A percentile compares a stretch with the other conserved stretches of the same genome.
These are phyloP conservation scores for Pelagophyceae sp. DNA, from an alignment of 352 stramenopile genomes.

Conservation along the genomic window DNA sequence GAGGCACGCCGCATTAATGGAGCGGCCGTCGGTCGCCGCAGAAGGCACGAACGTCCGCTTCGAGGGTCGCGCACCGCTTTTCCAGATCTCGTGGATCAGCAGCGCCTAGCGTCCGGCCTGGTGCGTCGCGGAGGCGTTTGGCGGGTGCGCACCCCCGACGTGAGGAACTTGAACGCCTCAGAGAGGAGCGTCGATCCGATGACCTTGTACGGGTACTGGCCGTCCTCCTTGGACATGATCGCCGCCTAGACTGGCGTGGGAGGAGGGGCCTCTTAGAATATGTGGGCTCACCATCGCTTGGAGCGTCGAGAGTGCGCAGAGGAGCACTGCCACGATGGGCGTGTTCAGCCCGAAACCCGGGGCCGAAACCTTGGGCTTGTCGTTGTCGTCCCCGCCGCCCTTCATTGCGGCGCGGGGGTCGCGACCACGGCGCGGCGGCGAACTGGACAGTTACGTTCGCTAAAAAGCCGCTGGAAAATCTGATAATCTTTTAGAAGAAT, in stretches of 20 bases:
- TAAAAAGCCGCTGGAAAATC: too few relatives aligned
- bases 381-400: neutral
- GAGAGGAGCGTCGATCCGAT: slow-evolving; percentile 6
- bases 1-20: too few relatives aligned
- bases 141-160: neutral
- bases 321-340: neutral
- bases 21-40: too few relatives aligned
- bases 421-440: too few relatives aligned
- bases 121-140: too few relatives aligned
- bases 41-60: too few relatives aligned
- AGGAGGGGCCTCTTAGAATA: neutral
- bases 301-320: neutral
- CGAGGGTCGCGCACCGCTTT: too few relatives aligned
- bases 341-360: neutral
- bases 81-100: too few relatives aligned
- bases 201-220: slow-evolving; percentile 17
- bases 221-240: neutral
- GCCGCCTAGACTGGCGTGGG: neutral
- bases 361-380: neutral
- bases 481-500: too few relatives aligned
- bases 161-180: slow-evolving; percentile 7
- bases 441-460: too few relatives aligned
- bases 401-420: too few relatives aligned
- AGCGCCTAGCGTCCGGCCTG: too few relatives aligned
- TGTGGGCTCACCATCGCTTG: neutral